These are phyloP conservation scores for Rehmannia glutinosa DNA, from an alignment of 257 asterid genomes.

Conservation along the genomic window DNA sequence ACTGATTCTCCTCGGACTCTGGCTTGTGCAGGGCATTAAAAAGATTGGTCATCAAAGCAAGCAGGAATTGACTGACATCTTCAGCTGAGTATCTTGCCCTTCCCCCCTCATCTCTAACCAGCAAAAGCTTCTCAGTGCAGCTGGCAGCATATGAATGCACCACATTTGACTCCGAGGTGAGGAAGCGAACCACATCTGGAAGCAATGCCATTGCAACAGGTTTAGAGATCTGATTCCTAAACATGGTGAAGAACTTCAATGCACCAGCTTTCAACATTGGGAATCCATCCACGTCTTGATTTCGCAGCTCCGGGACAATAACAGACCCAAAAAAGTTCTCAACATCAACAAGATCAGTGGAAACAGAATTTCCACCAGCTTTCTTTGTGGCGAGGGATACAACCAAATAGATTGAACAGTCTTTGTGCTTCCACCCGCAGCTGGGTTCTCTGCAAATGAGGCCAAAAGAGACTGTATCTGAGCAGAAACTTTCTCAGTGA, in stretches of 20 bases:
- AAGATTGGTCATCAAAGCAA: constrained; percentile 47
- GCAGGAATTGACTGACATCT: constrained; percentile 50
- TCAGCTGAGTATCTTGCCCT: constrained; percentile 45
- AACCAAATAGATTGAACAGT: too few relatives aligned
- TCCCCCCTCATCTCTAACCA: constrained; percentile 53
- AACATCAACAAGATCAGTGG: too few relatives aligned
- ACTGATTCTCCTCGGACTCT: constrained; percentile 67
- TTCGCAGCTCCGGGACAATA: constrained; percentile 60
- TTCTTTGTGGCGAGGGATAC: too few relatives aligned
- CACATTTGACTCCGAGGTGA: constrained; percentile 57
- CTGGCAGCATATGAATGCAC: constrained; percentile 71
- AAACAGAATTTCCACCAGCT: too few relatives aligned
- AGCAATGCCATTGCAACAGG: too few relatives aligned
- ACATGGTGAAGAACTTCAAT: too few relatives aligned
- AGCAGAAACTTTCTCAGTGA: constrained; percentile 41
- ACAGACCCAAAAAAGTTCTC: too few relatives aligned
- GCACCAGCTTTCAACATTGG: constrained; percentile 67
- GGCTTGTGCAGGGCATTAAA: constrained; percentile 52
- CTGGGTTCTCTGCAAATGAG: constrained; percentile 45
- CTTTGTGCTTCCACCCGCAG: constrained; percentile 58
- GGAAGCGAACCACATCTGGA: constrained; percentile 55
- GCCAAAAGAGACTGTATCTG: constrained; percentile 47
- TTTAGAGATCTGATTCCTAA: too few relatives aligned
- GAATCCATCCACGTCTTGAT: constrained; percentile 45
- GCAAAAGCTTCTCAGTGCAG: constrained; percentile 61